Base-by-base conservation (phyloP, 345 rosid genomes). In the Rhodomyrtus tomentosa region DNA sequence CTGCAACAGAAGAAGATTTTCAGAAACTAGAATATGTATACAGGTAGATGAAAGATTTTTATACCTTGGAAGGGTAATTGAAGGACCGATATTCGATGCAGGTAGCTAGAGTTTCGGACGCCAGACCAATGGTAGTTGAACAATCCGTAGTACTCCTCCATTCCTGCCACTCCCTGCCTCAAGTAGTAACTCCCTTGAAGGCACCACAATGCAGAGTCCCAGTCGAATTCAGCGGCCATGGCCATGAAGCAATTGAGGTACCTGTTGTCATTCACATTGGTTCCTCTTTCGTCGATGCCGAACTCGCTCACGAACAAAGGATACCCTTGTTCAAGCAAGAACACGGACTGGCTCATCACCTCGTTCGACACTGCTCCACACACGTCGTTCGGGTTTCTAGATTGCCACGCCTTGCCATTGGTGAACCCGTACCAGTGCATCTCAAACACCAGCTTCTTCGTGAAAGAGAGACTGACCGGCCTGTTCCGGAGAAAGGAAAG, bases 251-350 rank as follows among this genome's bases (percentile, higher is more conserved):
- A 91, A 81, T 84, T 81, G 49, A 91, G 50, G 85, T 84, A 91
- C 85, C 90, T 58, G 25, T 89, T 87, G 53, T 89, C 91, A 48
- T 84, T 83, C 45, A 81, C 85, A 76, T 87, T 88, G 25, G 84
- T 84, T 8, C 91, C 90, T 55, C 90, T 84, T 27, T 55, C 80
- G 50, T 91, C 90, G 40, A 84, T 84, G 55, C 93, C 91, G 48
- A 88, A 87, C 90, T 91, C 93, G 38, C 90, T 87, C 81, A 89
- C 81, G 7, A 91, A 82, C 86, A 91, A 52, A 7, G 93, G 93
- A 79, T 74, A 87, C 0, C 87, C 82, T 40, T 27, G 68, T 32
- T 68, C 83, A 45, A 53, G 25, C 49, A 72, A n/a, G 55, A 80
- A 84, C 18, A 32, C 82, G 5, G 54, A 50, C 4, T 7, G 14